Evolutionary conservation across 2,329 filamentous ascomycete species (phyloP), one percentile per base, ranked within the genome.

Genomic region (Botrytis medusae): DNA sequence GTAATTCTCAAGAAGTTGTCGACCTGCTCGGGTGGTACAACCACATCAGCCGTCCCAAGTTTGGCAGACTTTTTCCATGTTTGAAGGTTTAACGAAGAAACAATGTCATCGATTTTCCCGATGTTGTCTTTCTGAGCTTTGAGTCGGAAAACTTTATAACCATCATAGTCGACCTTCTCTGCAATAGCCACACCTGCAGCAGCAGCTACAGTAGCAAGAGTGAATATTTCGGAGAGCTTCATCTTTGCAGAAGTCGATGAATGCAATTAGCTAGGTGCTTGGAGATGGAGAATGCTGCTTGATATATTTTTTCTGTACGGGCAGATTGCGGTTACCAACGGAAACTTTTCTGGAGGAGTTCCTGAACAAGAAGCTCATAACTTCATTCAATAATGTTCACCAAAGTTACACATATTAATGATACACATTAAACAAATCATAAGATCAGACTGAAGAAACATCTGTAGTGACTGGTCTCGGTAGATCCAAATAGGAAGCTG

Each of bases 11-110:
- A 76, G 74, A 86, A 85, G 10, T 79, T 80, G 1, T 78, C 76
- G 32, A 84, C 72, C 51, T 84, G 80, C 16, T 81, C 79, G 20
- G 81, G 81, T 22, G 83, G 79, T 69, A 86, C 79, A n/a, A 83
- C 81, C 63, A 86, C 77, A 74, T 86, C 84, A 62, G 84, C 81
- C 2, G 76, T 77, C 54, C 78, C 78, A 22, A 76, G 54, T 14
- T 74, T 75, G 40, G 75, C 73, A 18, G 76, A 51, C 4, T 82
- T 79, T 60, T 83, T 82, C 81, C 83, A 83, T 25, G 79, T 75
- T 40, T 83, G 78, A 51, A 84, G 80, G 14, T 79, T 75, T 1
- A 85, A 76, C 4, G 76, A 77, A 10, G 80, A 75, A 51, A 85
- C 80, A 37, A 82, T 80, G 37, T 80, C 75, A 64, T 81, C 79